Evolutionary conservation across 257 asterid species (phyloP).

Genomic region (Solanum lycopersicoides): DNA sequence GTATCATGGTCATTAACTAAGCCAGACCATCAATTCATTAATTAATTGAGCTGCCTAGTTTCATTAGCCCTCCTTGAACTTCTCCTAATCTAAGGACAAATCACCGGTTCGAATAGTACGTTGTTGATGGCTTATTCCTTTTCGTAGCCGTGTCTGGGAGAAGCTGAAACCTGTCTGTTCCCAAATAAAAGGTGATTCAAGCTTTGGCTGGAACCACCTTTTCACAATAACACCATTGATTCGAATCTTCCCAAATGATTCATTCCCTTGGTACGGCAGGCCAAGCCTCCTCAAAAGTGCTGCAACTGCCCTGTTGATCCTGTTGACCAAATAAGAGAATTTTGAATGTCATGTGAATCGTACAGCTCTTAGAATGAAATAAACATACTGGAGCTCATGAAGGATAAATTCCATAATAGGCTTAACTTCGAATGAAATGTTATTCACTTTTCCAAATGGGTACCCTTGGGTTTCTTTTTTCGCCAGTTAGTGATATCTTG

Average conservation of each 20-base stretch:
- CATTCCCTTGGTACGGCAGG: slow-evolving; percentile 66
- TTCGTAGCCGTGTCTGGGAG: slow-evolving; percentile 44
- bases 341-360: neutral
- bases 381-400: neutral
- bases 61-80: neutral
- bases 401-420: neutral
- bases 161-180: slow-evolving; percentile 22
- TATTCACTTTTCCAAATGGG: neutral
- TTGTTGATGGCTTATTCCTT: slow-evolving; percentile 67
- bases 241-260: slow-evolving; percentile 77
- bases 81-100: slow-evolving; percentile 44
- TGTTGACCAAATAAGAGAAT: slow-evolving; percentile 29
- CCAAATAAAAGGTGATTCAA: slow-evolving; percentile 37
- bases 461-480: neutral
- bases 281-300: slow-evolving; percentile 82
- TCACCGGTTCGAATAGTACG: slow-evolving; percentile 66
- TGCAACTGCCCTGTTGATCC: slow-evolving; percentile 73
- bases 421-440: neutral
- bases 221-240: slow-evolving; percentile 60
- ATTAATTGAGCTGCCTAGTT: neutral
- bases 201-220: slow-evolving; percentile 88
- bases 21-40: neutral
- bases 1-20: neutral
- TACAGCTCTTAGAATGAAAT: neutral
- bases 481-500: neutral